phyloP scores from a whole-genome alignment of 176 grass and related monocot species.

The Carex myosuroides region DNA sequence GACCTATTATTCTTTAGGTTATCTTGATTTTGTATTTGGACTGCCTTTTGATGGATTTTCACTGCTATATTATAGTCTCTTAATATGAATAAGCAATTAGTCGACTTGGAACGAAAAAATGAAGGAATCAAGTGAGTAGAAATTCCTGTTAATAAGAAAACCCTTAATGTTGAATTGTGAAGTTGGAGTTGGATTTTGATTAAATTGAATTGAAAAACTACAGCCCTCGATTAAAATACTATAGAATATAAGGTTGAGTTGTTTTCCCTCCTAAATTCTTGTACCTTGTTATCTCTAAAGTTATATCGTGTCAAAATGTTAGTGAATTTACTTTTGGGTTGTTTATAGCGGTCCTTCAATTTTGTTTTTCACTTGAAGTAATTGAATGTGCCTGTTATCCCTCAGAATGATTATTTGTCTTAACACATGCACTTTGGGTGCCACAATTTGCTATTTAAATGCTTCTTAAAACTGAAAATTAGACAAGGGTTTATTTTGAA shows the following conservation, averaged over 20 bases:
- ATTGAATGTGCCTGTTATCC: neutral
- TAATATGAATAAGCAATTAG: neutral
- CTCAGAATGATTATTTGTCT: neutral
- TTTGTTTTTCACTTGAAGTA: neutral
- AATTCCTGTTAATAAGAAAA: neutral
- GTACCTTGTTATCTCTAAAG: neutral
- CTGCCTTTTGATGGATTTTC: neutral
- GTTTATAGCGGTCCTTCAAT: neutral
- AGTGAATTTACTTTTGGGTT: neutral
- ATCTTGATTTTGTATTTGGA: neutral
- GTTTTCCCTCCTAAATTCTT: neutral
- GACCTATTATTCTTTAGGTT: neutral
- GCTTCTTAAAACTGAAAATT: neutral
- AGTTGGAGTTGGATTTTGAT: neutral
- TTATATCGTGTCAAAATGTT: neutral
- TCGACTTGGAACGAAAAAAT: neutral
- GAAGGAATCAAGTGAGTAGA: neutral
- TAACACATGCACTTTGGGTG: neutral
- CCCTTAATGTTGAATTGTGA: neutral
- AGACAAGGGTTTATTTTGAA: neutral
- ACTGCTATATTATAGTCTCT: neutral
- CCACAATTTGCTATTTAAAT: neutral
- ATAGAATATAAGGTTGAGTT: neutral
- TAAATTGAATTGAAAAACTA: neutral
- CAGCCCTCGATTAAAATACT: neutral